These are phyloP conservation scores for Penicillium sp. DNA, from an alignment of 2,329 filamentous ascomycete species.

Conservation along the genomic window DNA sequence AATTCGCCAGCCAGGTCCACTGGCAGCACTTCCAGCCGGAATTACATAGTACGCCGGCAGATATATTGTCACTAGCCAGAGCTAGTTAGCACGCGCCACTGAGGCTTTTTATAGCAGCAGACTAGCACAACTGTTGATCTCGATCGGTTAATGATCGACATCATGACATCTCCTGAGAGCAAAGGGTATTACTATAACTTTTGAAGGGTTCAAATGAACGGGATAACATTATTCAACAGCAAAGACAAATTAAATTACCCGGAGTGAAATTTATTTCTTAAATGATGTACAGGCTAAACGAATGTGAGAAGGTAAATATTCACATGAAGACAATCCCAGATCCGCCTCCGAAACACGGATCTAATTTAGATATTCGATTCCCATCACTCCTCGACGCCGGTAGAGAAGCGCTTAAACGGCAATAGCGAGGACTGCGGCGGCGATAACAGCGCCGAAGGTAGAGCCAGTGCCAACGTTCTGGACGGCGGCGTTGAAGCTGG, in stretches of 20 bases:
- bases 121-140: too few relatives aligned
- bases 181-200: too few relatives aligned
- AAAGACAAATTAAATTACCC: neutral
- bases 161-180: too few relatives aligned
- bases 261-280: constrained; percentile 11
- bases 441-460: constrained; percentile 23
- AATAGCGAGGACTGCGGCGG: constrained; percentile 25
- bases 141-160: too few relatives aligned
- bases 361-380: neutral
- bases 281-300: constrained; percentile 4
- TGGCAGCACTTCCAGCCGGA: too few relatives aligned
- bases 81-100: too few relatives aligned
- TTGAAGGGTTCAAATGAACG: too few relatives aligned
- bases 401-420: constrained; percentile 21
- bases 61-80: too few relatives aligned
- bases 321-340: neutral
- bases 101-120: too few relatives aligned
- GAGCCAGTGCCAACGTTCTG: constrained; percentile 17
- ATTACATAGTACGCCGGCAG: too few relatives aligned
- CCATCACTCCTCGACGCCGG: constrained; percentile 18
- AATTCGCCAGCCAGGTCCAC: too few relatives aligned
- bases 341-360: constrained; percentile 1
- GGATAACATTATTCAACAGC: too few relatives aligned
- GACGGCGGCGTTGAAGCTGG: constrained; percentile 16
- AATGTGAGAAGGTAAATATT: constrained; percentile 5